These are phyloP conservation scores for Penicillium alfredii DNA, from an alignment of 495 filamentous ascomycete species.

Conservation along the genomic window DNA sequence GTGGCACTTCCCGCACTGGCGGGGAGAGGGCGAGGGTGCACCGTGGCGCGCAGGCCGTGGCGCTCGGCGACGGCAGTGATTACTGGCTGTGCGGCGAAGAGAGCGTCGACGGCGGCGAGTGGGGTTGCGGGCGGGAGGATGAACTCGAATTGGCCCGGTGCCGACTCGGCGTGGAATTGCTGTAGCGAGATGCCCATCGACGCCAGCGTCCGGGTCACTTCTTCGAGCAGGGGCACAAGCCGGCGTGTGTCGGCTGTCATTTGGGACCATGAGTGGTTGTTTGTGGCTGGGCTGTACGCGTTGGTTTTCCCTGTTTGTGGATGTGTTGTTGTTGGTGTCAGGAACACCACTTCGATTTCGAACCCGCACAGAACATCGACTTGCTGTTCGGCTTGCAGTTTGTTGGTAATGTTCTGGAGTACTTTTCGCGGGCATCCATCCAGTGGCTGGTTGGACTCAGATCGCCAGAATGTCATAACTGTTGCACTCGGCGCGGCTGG, in stretches of 20 bases:
- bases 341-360: slow-evolving; percentile 76
- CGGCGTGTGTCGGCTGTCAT: slow-evolving; percentile 35
- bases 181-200: slow-evolving; percentile 59
- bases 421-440: slow-evolving; percentile 54
- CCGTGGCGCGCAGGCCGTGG: slow-evolving; percentile 59
- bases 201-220: slow-evolving; percentile 53
- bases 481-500: slow-evolving; percentile 37
- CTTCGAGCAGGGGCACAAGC: slow-evolving; percentile 52
- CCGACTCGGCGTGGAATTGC: slow-evolving; percentile 73
- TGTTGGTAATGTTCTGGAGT: slow-evolving; percentile 46
- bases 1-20: slow-evolving; percentile 33
- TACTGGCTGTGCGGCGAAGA: slow-evolving; percentile 66
- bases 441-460: slow-evolving; percentile 30
- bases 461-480: slow-evolving; percentile 52
- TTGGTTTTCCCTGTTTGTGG: slow-evolving; percentile 10
- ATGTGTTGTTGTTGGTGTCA: slow-evolving; percentile 32
- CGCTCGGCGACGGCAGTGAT: slow-evolving; percentile 43
- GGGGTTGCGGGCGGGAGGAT: slow-evolving; percentile 60
- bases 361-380: slow-evolving; percentile 64
- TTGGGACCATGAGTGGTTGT: slow-evolving; percentile 47
- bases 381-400: slow-evolving; percentile 29
- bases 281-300: slow-evolving; percentile 19
- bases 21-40: slow-evolving; percentile 66
- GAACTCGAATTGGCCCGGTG: slow-evolving; percentile 77
- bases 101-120: slow-evolving; percentile 62